Base-by-base conservation (phyloP, 805 yeast species). In the Candida easanensis region DNA sequence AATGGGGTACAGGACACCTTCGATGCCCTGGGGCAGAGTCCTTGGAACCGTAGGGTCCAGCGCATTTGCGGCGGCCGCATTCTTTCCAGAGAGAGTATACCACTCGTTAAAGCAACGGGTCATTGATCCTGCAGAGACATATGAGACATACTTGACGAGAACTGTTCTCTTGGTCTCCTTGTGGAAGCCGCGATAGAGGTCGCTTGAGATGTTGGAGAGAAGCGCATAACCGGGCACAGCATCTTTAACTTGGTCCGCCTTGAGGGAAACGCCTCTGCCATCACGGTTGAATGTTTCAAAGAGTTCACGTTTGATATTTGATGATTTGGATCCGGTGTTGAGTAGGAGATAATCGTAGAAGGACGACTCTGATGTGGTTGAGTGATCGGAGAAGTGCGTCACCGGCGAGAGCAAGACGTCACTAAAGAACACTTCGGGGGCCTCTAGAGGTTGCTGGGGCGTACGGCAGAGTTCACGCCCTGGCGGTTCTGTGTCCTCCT, bases 81-180 rank as follows among this genome's bases (percentile, higher is more conserved):
- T 48, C 15, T 18, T 11, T 3, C 54, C 58, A 1, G 58, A 53
- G 4, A 53, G 36, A 2, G 51, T 20, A 25, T 54, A 49, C 58
- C 58, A 54, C 32, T 54, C 58, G 44, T 54, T 54, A 41, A 50
- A 47, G 31, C 42, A 36, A n/a, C 58, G 44, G 1, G 52, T 34
- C 6, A 51, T 42, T 1, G 53, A 48, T 2, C 58, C 55, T 11
- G 55, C 52, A 0, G 58, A 48, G 6, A 45, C 34, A 33, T 48
- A 49, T 0, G 52, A 33, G 7, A 44, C 46, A 30, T 48, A 52
- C 33, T 49, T 54, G 14, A 54, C 35, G n/a, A 54, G 19, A 1
- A 54, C 58, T 4, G 48, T 44, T 23, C 47, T 36, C 33, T 42
- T 51, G 5, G 53, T 35, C 5, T 30, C 16, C n/a, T 42, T 33